Evolutionary conservation across 106 monocot genomes (phyloP).

Genomic region (Apostasia ramifera): DNA sequence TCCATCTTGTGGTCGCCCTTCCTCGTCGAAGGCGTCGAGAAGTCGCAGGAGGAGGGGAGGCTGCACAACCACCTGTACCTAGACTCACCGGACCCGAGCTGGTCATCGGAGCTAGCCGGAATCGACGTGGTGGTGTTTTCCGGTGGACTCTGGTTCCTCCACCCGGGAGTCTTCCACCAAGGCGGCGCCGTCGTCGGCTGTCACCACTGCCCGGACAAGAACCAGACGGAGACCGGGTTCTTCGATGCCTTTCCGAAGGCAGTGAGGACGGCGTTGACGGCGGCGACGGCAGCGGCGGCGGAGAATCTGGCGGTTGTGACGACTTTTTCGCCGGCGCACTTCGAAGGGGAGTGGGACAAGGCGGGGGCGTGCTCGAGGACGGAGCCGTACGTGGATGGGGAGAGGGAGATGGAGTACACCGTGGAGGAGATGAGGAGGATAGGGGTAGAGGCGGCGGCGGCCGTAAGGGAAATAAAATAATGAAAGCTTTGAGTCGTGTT

Average conservation of each 20-base stretch:
- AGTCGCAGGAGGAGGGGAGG: conserved; percentile 33
- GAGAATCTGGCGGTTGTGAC: conserved; percentile 51
- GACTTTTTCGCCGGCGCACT: conserved; percentile 91
- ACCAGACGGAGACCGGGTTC: conserved; percentile 74
- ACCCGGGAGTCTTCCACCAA: conserved; percentile 61
- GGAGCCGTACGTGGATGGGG: conserved; percentile 58
- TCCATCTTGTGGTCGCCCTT: conserved; percentile 95
- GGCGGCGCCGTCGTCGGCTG: conserved; percentile 46
- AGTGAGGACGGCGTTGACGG: conserved; percentile 24
- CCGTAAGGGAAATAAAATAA: too few relatives aligned
- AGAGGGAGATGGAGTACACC: conserved; percentile 67
- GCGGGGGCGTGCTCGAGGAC: conserved; percentile 58
- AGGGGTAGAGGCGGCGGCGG: conserved; percentile 47
- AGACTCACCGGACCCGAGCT: conserved; percentile 51
- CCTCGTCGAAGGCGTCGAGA: conserved; percentile 64
- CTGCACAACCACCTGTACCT: conserved; percentile 60
- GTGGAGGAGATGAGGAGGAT: conserved; percentile 52
- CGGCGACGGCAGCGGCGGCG: neutral
- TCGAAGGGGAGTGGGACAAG: conserved; percentile 92
- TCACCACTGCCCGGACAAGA: conserved; percentile 62
- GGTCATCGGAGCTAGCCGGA: conserved; percentile 41
- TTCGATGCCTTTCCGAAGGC: conserved; percentile 63
- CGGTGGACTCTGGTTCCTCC: conserved; percentile 81
- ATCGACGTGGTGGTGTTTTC: conserved; percentile 59
- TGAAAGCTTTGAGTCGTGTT: too few relatives aligned